These are phyloP conservation scores for Kodamaea anthophila DNA, from an alignment of 1,139 yeast species.

Conservation along the genomic window DNA sequence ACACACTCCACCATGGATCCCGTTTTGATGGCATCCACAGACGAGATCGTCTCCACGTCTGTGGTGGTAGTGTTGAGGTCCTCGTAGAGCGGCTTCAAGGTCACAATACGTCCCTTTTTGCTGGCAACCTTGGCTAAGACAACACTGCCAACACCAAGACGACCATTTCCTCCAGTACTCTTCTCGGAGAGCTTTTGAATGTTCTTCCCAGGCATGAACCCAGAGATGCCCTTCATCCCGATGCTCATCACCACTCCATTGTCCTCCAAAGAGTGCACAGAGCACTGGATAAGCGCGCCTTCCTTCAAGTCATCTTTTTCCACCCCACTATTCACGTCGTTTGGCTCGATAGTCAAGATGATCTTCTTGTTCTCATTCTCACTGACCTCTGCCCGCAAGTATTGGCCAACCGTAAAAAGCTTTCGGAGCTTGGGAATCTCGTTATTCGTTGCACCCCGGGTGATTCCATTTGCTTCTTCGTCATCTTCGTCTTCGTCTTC, in stretches of 20 bases:
- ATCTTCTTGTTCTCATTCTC: slow-evolving; percentile 50
- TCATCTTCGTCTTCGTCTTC: slow-evolving; percentile 37
- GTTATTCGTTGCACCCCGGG: slow-evolving; percentile 21
- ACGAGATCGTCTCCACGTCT: slow-evolving; percentile 50
- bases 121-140: slow-evolving; percentile 42
- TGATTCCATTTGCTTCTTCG: slow-evolving; percentile 23
- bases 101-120: slow-evolving; percentile 52
- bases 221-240: slow-evolving; percentile 54
- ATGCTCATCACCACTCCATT: slow-evolving; percentile 78
- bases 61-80: slow-evolving; percentile 29
- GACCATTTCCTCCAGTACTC: no score
- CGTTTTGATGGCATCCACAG: slow-evolving; percentile 76
- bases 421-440: slow-evolving; percentile 51
- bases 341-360: slow-evolving; percentile 72
- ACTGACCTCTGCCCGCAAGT: slow-evolving; percentile 74
- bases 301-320: slow-evolving; percentile 58
- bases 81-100: slow-evolving; percentile 41
- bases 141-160: slow-evolving; percentile 38
- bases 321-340: slow-evolving; percentile 54
- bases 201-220: slow-evolving; percentile 75
- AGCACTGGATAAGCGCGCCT: slow-evolving; percentile 67
- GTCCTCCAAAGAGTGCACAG: slow-evolving; percentile 78
- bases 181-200: slow-evolving; percentile 21
- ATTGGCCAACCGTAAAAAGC: slow-evolving; percentile 69
- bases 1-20: slow-evolving; percentile 77